Conservation (phyloP, 768 basidiomycete species). For the Collybia nuda region DNA sequence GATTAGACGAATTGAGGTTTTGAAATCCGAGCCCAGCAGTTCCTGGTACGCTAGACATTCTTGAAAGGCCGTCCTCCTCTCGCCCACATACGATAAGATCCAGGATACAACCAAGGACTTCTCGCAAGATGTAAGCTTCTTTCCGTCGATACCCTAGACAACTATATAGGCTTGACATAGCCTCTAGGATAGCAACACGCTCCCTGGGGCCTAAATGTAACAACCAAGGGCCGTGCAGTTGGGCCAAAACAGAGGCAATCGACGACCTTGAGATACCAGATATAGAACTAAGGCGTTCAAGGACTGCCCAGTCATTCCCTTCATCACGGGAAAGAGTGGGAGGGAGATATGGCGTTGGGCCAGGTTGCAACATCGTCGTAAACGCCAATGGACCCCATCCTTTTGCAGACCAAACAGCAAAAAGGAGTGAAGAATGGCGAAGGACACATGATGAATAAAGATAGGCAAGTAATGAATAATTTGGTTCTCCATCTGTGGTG, state of each 20-base stretch:
- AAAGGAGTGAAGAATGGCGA: slow-evolving; percentile 72
- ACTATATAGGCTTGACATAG: slow-evolving; percentile 72
- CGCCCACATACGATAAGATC: slow-evolving; percentile 86
- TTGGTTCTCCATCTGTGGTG: slow-evolving; percentile 52
- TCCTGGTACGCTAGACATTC: slow-evolving; percentile 36
- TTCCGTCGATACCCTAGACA: slow-evolving; percentile 85
- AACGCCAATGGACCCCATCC: slow-evolving; percentile 85
- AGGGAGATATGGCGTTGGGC: slow-evolving; percentile 56
- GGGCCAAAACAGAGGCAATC: slow-evolving; percentile 64
- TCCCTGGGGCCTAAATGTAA: slow-evolving; percentile 77
- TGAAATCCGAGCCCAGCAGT: slow-evolving; percentile 50
- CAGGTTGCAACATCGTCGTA: slow-evolving; percentile 70
- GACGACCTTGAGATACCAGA: slow-evolving; percentile 71
- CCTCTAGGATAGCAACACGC: slow-evolving; percentile 68
- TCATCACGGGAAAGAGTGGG: slow-evolving; percentile 52
- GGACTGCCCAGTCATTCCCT: slow-evolving; percentile 42
- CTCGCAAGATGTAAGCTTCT: slow-evolving; percentile 83
- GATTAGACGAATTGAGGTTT: slow-evolving; percentile 32
- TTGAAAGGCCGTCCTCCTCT: slow-evolving; percentile 62
- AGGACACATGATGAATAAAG: slow-evolving; percentile 69
- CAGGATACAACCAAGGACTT: slow-evolving; percentile 81
- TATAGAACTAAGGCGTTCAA: slow-evolving; percentile 65
- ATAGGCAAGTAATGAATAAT: slow-evolving; percentile 63
- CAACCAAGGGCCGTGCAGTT: slow-evolving; percentile 86
- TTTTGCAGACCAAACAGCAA: slow-evolving; percentile 82